A percentile compares a stretch with the other conserved stretches of the same genome.
Conservation (phyloP, 139 green algal genomes). For the Tetradesmus lagerheimii region DNA sequence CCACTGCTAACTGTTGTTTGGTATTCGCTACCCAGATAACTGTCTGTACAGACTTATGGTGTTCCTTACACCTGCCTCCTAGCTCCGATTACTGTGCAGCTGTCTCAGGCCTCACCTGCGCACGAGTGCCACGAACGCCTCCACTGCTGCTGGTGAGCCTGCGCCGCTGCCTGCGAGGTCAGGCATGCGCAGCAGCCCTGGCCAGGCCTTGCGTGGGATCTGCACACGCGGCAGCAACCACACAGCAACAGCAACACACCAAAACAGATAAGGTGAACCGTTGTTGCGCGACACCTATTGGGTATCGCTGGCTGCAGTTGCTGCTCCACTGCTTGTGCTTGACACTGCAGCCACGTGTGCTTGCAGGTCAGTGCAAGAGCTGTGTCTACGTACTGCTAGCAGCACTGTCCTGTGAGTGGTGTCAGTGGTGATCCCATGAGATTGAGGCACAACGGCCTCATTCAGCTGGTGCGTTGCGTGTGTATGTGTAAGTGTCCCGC, state of each 20-base stretch:
- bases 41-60: neutral
- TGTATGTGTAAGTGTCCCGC: neutral
- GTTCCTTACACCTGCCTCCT: no score
- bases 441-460: neutral
- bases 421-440: neutral
- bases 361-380: no score
- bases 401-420: no score
- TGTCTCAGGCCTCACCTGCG: slow-evolving; percentile 42
- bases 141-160: slow-evolving; percentile 38
- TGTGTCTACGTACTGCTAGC: no score
- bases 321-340: neutral
- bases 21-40: no score
- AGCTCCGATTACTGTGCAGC: no score
- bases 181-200: slow-evolving; percentile 54
- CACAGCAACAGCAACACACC: neutral
- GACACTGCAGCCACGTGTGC: neutral
- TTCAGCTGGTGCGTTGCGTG: neutral
- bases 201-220: slow-evolving; percentile 44
- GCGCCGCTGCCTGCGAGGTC: slow-evolving; percentile 42
- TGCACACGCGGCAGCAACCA: neutral
- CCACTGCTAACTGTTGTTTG: no score
- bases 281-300: no score
- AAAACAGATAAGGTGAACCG: no score
- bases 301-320: no score
- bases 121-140: slow-evolving; percentile 58